Conservation (phyloP, 139 green algal genomes). For the Astrephomene gubernaculifera region DNA sequence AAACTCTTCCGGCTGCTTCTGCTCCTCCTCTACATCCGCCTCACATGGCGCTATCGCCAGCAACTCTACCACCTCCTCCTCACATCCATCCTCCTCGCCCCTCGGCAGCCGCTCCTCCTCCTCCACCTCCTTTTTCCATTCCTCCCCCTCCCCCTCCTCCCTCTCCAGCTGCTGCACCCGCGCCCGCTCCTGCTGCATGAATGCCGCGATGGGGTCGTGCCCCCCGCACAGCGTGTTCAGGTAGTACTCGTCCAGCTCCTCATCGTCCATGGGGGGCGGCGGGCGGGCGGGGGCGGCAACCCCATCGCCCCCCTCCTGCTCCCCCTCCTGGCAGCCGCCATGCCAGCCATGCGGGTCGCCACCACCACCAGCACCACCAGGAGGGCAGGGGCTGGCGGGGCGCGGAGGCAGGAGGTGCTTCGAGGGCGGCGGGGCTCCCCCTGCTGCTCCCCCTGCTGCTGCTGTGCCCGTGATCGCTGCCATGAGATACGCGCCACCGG, state of each 20-base stretch:
- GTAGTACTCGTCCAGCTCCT: constrained; percentile 41
- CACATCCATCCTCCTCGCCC: background rate
- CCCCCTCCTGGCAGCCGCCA: no score
- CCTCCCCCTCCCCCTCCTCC: background rate
- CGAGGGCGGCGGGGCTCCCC: constrained; percentile 7
- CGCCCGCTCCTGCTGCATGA: constrained; percentile 23
- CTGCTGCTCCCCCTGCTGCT: no score
- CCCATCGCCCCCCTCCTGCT: no score
- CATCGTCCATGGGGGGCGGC: constrained; percentile 25
- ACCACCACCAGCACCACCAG: background rate
- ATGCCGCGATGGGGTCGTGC: constrained; percentile 21
- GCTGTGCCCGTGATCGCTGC: no score
- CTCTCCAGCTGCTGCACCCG: background rate
- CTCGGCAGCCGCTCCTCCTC: background rate
- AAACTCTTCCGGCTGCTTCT: background rate
- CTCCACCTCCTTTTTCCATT: background rate
- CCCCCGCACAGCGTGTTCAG: constrained; percentile 25
- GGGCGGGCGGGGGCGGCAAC: no score
- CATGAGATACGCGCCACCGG: no score
- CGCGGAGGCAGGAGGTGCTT: no score
- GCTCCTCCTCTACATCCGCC: no score
- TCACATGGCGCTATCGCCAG: no score
- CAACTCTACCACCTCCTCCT: background rate
- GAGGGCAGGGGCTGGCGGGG: background rate
- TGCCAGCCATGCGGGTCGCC: background rate